phyloP scores from a whole-genome alignment of 2,329 filamentous ascomycete species.

The Erysiphe neolycopersici region DNA sequence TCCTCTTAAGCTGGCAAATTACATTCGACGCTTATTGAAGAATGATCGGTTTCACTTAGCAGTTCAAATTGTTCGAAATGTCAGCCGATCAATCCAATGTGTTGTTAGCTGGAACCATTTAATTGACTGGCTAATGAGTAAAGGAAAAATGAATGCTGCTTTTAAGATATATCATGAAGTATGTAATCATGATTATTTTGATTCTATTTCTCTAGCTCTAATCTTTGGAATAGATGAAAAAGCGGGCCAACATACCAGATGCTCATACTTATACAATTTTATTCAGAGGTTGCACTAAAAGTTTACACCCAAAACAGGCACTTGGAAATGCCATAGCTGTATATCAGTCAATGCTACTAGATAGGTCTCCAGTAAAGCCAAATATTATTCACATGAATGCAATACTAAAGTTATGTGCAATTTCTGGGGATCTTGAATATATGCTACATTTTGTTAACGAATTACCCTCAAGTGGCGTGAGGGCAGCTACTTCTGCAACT shows the following conservation, averaged over 20 bases:
- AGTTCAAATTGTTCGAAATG: slow-evolving; percentile 35
- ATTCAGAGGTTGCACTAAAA: slow-evolving; percentile 43
- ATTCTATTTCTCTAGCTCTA: slow-evolving; percentile 3
- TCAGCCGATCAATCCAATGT: slow-evolving; percentile 36
- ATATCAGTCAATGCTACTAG: slow-evolving; percentile 46
- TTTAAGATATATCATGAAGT: slow-evolving; percentile 78
- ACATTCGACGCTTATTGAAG: slow-evolving; percentile 32
- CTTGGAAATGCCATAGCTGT: slow-evolving; percentile 44
- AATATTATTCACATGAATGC: slow-evolving; percentile 72
- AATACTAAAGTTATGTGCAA: slow-evolving; percentile 55
- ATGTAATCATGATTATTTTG: slow-evolving; percentile 3
- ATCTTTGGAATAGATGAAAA: slow-evolving; percentile 51
- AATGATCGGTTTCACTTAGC: slow-evolving; percentile 39
- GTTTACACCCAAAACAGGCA: slow-evolving; percentile 28
- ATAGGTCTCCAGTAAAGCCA: slow-evolving; percentile 36
- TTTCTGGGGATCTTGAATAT: slow-evolving; percentile 48
- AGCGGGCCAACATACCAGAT: slow-evolving; percentile 57
- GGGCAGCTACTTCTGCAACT: slow-evolving; percentile 41
- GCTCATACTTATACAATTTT: slow-evolving; percentile 63
- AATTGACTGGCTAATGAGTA: slow-evolving; percentile 41
- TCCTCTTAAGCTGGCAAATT: slow-evolving; percentile 42
- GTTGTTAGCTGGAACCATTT: slow-evolving; percentile 73
- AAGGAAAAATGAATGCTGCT: slow-evolving; percentile 32
- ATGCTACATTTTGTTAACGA: slow-evolving; percentile 53
- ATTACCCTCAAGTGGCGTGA: slow-evolving; percentile 34